These are phyloP conservation scores for Penicillium malachiteum DNA, from an alignment of 495 filamentous ascomycete species.

Conservation along the genomic window DNA sequence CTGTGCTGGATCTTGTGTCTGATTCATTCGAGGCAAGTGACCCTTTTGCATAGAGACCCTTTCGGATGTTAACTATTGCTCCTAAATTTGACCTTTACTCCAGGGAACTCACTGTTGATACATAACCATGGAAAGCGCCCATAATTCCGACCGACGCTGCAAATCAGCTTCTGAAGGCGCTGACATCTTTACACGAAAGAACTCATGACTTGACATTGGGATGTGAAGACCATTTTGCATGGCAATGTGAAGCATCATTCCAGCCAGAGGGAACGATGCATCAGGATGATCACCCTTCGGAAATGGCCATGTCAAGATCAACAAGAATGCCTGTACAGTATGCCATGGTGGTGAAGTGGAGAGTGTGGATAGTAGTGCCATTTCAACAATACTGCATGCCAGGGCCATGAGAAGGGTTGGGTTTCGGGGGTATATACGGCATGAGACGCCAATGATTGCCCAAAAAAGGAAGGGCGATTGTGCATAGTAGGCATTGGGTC, in stretches of 20 bases:
- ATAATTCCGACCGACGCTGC: slow-evolving; percentile 39
- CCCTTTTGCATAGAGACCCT: slow-evolving; percentile 42
- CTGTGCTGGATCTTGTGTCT: slow-evolving; percentile 37
- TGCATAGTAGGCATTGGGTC: slow-evolving; percentile 43
- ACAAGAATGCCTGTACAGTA: slow-evolving; percentile 47
- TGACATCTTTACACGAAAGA: slow-evolving; percentile 36
- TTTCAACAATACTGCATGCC: slow-evolving; percentile 39
- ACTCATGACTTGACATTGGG: slow-evolving; percentile 49
- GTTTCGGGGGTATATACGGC: slow-evolving; percentile 38
- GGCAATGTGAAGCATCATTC: slow-evolving; percentile 43
- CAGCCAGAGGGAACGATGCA: slow-evolving; percentile 40
- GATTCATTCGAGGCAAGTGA: slow-evolving; percentile 33
- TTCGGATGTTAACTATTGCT: neutral
- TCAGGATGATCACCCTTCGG: slow-evolving; percentile 46
- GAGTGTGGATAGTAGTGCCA: slow-evolving; percentile 43
- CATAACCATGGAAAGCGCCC: slow-evolving; percentile 42
- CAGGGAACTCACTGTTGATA: slow-evolving; percentile 36
- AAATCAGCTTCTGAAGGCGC: slow-evolving; percentile 37
- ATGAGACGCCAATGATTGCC: slow-evolving; percentile 43
- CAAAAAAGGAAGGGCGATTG: slow-evolving; percentile 53
- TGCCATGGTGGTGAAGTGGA: slow-evolving; percentile 40
- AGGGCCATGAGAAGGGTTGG: slow-evolving; percentile 43
- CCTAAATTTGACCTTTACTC: neutral
- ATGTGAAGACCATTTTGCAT: slow-evolving; percentile 53
- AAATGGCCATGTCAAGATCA: slow-evolving; percentile 52